phyloP scores from a whole-genome alignment of 2,329 filamentous ascomycete genomes.

The Cytospora piceae region DNA sequence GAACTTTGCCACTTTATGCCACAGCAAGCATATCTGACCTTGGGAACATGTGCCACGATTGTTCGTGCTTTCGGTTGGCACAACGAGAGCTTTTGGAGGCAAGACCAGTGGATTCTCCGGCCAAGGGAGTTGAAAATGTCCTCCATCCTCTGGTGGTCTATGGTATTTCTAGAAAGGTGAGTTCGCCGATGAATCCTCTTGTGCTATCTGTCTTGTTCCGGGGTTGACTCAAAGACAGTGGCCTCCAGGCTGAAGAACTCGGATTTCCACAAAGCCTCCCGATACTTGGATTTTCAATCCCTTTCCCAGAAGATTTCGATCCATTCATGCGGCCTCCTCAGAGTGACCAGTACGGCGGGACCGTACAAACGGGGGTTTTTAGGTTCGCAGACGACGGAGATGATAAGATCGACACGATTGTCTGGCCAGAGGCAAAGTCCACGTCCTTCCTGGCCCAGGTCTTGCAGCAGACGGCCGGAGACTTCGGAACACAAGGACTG shows the following conservation, averaged over 20 bases:
- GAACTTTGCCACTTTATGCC: conserved; percentile 37
- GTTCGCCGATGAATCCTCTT: conserved; percentile 4
- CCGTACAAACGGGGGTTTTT: conserved; percentile 17
- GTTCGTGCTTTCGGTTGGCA: conserved; percentile 37
- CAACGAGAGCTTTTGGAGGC: conserved; percentile 34
- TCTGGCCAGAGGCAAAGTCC: conserved; percentile 37
- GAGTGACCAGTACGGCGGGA: conserved; percentile 26
- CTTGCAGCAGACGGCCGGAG: conserved; percentile 32
- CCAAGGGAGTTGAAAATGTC: conserved; percentile 36
- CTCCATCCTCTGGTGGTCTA: conserved; percentile 40
- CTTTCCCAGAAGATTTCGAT: conserved; percentile 36
- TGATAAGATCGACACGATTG: conserved; percentile 35
- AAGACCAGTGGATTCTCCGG: conserved; percentile 31
- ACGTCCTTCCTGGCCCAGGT: conserved; percentile 36
- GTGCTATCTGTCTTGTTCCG: background rate
- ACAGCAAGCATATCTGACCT: conserved; percentile 38
- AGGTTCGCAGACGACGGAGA: conserved; percentile 33
- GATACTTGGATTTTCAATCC: conserved; percentile 32
- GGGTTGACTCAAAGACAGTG: conserved; percentile 27
- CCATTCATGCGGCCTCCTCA: conserved; percentile 31
- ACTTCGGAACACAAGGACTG: conserved; percentile 9
- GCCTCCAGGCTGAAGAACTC: conserved; percentile 36
- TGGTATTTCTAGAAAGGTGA: conserved; percentile 39
- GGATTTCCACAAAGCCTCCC: conserved; percentile 35
- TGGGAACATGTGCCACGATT: conserved; percentile 37